Conservation (phyloP, 2,329 filamentous ascomycete genomes). For the Nannizzia gypsea region DNA sequence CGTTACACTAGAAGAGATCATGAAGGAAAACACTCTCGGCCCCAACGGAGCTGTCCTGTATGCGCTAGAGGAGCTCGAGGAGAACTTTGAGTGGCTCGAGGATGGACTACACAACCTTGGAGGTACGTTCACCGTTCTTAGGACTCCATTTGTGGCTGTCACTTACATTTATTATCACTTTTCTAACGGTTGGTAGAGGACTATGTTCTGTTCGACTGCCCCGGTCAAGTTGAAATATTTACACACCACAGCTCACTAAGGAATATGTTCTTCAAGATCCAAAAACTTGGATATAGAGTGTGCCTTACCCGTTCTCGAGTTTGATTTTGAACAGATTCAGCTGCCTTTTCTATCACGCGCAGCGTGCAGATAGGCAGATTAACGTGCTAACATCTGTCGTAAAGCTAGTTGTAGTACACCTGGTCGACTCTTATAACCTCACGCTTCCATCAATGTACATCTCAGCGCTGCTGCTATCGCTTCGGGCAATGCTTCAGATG, state of each 20-base stretch:
- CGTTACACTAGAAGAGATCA: slow-evolving; percentile 85
- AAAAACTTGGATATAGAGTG: slow-evolving; percentile 87
- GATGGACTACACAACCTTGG: slow-evolving; percentile 64
- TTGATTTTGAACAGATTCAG: neutral
- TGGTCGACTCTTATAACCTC: slow-evolving; percentile 87
- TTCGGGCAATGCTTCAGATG: slow-evolving; percentile 96
- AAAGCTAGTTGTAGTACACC: slow-evolving; percentile 82
- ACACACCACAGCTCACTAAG: slow-evolving; percentile 87
- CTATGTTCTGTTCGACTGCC: slow-evolving; percentile 91
- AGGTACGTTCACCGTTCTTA: too few species aligned
- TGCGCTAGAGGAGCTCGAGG: slow-evolving; percentile 86
- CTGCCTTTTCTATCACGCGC: neutral
- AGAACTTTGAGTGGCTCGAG: slow-evolving; percentile 88
- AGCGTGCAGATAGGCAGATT: too few species aligned
- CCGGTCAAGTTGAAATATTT: slow-evolving; percentile 92
- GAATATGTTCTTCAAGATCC: slow-evolving; percentile 80
- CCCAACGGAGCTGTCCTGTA: slow-evolving; percentile 90
- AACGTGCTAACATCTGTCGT: slow-evolving; percentile 7
- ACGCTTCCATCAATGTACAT: slow-evolving; percentile 91
- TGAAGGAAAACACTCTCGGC: slow-evolving; percentile 79
- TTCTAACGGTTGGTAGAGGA: slow-evolving; percentile 46
- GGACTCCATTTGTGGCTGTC: too few species aligned
- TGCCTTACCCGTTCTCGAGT: slow-evolving; percentile 25
- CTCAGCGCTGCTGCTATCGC: slow-evolving; percentile 80
- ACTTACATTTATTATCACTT: neutral